A percentile compares a stretch with the other conserved stretches of the same genome.
Conservation (phyloP, 116 monocot species). For the Trichopus zeylanicus region DNA sequence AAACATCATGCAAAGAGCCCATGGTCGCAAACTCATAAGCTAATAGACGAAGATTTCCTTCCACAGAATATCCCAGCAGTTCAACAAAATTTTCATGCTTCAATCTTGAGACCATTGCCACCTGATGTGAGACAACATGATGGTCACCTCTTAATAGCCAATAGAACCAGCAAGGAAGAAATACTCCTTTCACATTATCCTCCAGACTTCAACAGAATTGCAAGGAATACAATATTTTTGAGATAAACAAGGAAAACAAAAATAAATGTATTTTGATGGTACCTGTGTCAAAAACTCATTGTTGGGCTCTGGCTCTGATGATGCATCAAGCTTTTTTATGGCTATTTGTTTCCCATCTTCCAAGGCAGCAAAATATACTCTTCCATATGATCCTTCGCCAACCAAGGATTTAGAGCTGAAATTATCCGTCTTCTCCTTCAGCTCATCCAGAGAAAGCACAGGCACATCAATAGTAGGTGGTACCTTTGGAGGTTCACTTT, state of each 20-base stretch:
- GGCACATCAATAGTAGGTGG: constrained; percentile 64
- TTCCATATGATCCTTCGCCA: constrained; percentile 88
- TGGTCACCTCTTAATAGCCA: no score
- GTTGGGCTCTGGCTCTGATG: constrained; percentile 43
- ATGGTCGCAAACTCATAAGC: constrained; percentile 89
- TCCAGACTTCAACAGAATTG: background rate
- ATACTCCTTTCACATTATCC: no score
- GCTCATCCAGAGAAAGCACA: constrained; percentile 40
- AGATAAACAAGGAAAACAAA: background rate
- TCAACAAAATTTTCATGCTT: constrained; percentile 90
- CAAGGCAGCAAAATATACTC: constrained; percentile 71
- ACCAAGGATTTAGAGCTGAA: constrained; percentile 75
- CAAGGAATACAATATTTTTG: no score
- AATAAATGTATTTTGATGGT: background rate
- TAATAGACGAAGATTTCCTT: constrained; percentile 56
- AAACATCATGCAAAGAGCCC: constrained; percentile 95
- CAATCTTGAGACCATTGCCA: constrained; percentile 62
- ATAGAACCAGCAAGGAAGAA: no score
- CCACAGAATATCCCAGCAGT: constrained; percentile 76
- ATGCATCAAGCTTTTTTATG: constrained; percentile 71
- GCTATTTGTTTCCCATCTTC: constrained; percentile 46
- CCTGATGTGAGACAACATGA: constrained; percentile 40
- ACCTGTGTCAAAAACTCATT: constrained; percentile 13
- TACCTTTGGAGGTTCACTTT: constrained; percentile 24
- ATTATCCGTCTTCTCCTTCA: constrained; percentile 73